Base-by-base conservation (phyloP, 192 early-diverging fungal genomes). In the Umbelopsis sp. region DNA sequence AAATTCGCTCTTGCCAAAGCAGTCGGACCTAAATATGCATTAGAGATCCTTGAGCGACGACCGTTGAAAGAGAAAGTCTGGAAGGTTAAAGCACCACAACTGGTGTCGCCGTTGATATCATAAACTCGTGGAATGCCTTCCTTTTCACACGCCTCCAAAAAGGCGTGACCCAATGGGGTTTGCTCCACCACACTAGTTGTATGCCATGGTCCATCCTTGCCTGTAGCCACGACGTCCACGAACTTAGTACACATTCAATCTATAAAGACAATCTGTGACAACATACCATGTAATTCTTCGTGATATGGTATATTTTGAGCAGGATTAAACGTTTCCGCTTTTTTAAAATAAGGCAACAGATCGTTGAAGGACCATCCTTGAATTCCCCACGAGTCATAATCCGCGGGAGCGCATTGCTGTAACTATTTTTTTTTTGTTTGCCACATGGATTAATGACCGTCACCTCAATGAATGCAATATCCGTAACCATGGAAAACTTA, bases 211-310 rank as follows among this genome's bases (percentile, higher is more conserved):
- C 56, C 56, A 34, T 62, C 56, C 8, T 6, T 62, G 12, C 56
- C 56, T 62, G 20, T n/a, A 49, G 16, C 38, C 38, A 11, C 38
- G 56, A 34, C 10, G 10, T 2, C 17, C 26, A 62, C 17, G 3
- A 16, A n/a, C 34, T 34, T 12, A 32, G 5, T 29, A 62, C 5
- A 34, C 31, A 14, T 2, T 16, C 25, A 12, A 16, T 16, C 56
- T 14, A 2, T 0, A 2, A 34, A 17, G 22, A 29, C 16, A 14
- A 11, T 32, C 34, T 4, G 17, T 16, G 26, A 5, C 5, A n/a
- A n/a, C 56, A 20, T 62, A 62, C 56, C 56, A 31, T 62, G 56
- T n/a, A 62, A 20, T n/a, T 62, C 56, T 26, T 62, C 56, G 26
- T 62, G 56, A 14, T 62, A 62, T 3, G 12, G 31, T 12, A 62